Evolutionary conservation across 2,329 filamentous ascomycete genomes (phyloP), one percentile per base, ranked within the genome.

Genomic region (Trichoderma atroviride): DNA sequence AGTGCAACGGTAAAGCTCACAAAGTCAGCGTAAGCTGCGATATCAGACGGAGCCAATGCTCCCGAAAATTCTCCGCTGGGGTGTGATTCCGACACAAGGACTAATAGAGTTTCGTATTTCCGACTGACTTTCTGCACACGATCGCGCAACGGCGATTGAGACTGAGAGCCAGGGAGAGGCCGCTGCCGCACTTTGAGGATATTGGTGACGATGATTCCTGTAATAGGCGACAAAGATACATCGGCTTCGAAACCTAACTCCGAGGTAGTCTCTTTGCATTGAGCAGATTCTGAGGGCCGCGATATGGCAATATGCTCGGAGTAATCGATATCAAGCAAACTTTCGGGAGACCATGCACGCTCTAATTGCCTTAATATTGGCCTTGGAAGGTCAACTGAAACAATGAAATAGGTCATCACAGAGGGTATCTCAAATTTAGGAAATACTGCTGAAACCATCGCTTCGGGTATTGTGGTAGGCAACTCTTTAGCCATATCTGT

Each of bases 171-270:
- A 0, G 92, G 92, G 0, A 94, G 82, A 3, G 90, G 83, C 59
- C 85, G 87, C 74, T 97, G 94, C 55, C 89, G 91, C 31, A 91
- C 84, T 72, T 90, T 88, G 71, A 94, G 87, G 5, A 94, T 81
- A 0, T 87, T 92, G 0, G 92, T 92, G 24, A 92, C 75, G 0
- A 97, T 78, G 3, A 97, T 80, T 0, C 92, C 93, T 0, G 86
- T 88, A 0, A 82, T 83, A 0, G 92, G 88, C 0, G 92, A 92
- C 5, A 94, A 74, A 0, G 91, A 86, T 3, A 97, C 79, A 74
- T 97, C 94, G 3, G 92, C 90, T 76, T 93, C 91, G 6, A 82
- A 79, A 0, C 80, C 79, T 1, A 86, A 77, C 0, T 79, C 72
- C 0, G 82, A 83, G 4, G 74, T 70, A 3, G 79, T 14, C 53